A percentile compares a stretch with the other conserved stretches of the same genome.
Evolutionary conservation across 768 basidiomycete genomes (phyloP).

Genomic region (Termitomyces sp.): DNA sequence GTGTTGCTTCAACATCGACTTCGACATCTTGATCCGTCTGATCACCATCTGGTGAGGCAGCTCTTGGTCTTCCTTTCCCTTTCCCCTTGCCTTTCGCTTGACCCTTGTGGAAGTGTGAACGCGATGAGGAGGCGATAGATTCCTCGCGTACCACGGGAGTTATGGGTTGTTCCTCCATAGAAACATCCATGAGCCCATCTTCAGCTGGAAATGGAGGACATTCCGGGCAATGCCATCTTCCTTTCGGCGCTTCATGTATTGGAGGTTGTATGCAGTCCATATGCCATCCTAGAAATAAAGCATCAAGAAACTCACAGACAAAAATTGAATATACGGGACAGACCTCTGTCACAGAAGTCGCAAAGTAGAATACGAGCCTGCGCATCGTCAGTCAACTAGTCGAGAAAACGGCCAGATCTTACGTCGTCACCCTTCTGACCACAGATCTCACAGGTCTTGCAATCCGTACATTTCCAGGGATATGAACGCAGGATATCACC

Average conservation of each 20-base stretch:
- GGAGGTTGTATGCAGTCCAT: conserved; percentile 75
- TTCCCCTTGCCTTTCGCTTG: conserved; percentile 18
- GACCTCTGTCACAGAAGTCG: conserved; percentile 91
- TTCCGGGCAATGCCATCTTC: conserved; percentile 70
- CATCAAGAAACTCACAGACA: conserved; percentile 3
- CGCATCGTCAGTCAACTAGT: conserved; percentile 11
- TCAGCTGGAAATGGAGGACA: conserved; percentile 38
- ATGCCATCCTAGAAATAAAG: conserved; percentile 72
- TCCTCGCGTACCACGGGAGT: conserved; percentile 22
- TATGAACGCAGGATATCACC: conserved; percentile 63
- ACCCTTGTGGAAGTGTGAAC: conserved; percentile 13
- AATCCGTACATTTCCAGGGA: conserved; percentile 85
- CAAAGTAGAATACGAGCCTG: conserved; percentile 85
- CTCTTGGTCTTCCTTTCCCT: conserved; percentile 25
- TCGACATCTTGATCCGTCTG: conserved; percentile 29
- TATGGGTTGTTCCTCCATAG: conserved; percentile 5
- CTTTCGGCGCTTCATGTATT: conserved; percentile 63
- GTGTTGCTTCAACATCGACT: conserved; percentile 17
- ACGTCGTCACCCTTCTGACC: conserved; percentile 84
- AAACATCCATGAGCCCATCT: conserved; percentile 9
- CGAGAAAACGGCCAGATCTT: conserved; percentile 25
- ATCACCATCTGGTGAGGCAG: conserved; percentile 28
- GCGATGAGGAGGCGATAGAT: conserved; percentile 40
- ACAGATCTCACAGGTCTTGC: conserved; percentile 90
- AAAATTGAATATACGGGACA: conserved; percentile 11